Evolutionary conservation across 768 basidiomycete genomes (phyloP).

Genomic region (Agrocybe chaxingu): DNA sequence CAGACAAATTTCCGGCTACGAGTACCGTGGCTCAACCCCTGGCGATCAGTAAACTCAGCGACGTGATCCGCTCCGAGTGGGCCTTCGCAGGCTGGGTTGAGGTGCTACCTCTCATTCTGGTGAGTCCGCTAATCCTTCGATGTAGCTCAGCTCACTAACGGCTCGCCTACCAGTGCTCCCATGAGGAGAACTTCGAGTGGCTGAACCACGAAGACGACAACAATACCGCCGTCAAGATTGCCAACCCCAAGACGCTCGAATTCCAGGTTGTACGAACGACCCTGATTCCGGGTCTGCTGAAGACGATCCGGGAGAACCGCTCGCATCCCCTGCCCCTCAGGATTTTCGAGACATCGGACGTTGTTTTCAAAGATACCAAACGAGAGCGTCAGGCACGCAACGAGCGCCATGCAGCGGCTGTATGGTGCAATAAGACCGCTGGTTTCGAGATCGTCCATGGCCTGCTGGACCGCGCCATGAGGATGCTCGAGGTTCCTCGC

Average conservation of each 20-base stretch:
- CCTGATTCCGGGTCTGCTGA: conserved; percentile 91
- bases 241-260: conserved; percentile 96
- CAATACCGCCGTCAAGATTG: conserved; percentile 81
- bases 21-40: conserved; percentile 94
- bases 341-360: conserved; percentile 92
- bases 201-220: conserved; percentile 86
- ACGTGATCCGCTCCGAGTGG: conserved; percentile 88
- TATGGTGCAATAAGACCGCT: conserved; percentile 96
- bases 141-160: background rate
- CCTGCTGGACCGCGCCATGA: conserved; percentile 91
- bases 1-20: conserved; percentile 86
- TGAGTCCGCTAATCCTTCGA: conserved; percentile 32
- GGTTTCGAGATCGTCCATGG: conserved; percentile 98
- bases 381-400: conserved; percentile 86
- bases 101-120: conserved; percentile 90
- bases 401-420: conserved; percentile 80
- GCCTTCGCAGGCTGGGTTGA: conserved; percentile 96
- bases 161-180: conserved; percentile 73
- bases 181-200: conserved; percentile 96
- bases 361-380: conserved; percentile 80
- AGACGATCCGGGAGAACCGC: conserved; percentile 95
- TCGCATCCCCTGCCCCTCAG: conserved; percentile 89
- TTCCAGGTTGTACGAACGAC: conserved; percentile 98
- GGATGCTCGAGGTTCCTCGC: conserved; percentile 88
- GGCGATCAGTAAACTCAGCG: conserved; percentile 84